Percentiles rank a stretch among this genome's conserved stretches.
Conservation (phyloP, 148 eudicot genomes). For the Amaranthus hypochondriacus region DNA sequence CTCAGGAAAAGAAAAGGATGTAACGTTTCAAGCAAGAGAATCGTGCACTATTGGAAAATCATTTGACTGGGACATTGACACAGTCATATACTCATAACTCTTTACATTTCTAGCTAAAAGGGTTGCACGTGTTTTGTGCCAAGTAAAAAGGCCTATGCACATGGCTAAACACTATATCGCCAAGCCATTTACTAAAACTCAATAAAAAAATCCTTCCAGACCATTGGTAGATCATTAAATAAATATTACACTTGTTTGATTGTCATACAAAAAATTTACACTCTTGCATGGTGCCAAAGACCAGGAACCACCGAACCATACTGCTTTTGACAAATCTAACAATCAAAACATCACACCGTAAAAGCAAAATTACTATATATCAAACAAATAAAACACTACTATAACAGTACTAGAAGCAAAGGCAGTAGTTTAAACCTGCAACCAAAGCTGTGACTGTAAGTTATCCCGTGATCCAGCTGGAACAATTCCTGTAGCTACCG, state of each 20-base stretch:
- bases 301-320: neutral
- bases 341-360: neutral
- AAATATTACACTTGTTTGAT: neutral
- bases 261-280: neutral
- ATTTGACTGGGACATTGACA: too few relatives aligned
- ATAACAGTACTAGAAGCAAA: neutral
- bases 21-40: too few relatives aligned
- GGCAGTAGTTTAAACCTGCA: slow-evolving; percentile 52
- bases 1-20: too few relatives aligned
- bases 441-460: slow-evolving; percentile 71
- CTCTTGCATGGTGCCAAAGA: neutral
- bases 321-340: slow-evolving; percentile 2
- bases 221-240: neutral
- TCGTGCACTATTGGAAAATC: too few relatives aligned
- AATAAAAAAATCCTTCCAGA: neutral
- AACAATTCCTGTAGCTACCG: slow-evolving; percentile 44
- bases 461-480: slow-evolving; percentile 68
- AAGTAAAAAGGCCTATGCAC: neutral
- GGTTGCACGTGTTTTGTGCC: neutral
- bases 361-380: neutral
- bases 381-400: neutral
- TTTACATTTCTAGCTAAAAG: neutral
- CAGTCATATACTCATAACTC: neutral
- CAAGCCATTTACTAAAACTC: neutral
- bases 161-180: neutral